These are phyloP conservation scores for Lactarius vividus DNA, from an alignment of 768 basidiomycete species.

Conservation along the genomic window DNA sequence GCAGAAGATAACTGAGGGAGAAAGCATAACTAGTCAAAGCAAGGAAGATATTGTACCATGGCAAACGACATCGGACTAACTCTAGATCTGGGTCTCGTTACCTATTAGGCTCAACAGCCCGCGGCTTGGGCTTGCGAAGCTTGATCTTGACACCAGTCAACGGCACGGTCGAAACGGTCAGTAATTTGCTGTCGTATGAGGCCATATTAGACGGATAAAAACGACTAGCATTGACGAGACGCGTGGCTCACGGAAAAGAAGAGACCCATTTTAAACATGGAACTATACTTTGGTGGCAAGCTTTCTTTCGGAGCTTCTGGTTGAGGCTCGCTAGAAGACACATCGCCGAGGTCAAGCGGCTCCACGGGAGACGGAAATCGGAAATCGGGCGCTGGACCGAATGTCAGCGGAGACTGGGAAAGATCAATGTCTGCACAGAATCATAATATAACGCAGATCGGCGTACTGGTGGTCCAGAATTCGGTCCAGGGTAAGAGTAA, in stretches of 20 bases:
- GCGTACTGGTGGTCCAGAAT: conserved; percentile 7
- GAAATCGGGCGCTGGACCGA: not conserved
- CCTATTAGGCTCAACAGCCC: not conserved
- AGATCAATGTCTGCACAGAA: not conserved
- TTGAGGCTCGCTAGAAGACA: not conserved
- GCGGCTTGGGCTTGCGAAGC: conserved; percentile 10
- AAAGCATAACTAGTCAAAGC: not conserved
- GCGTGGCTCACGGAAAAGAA: not conserved
- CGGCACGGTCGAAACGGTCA: not conserved
- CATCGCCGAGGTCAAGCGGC: not conserved
- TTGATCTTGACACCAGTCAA: conserved; percentile 20
- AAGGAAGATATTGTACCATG: not conserved
- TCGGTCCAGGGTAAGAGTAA: not conserved
- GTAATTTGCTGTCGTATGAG: conserved; percentile 8
- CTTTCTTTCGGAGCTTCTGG: not conserved
- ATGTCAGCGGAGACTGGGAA: conserved; percentile 17
- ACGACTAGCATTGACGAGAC: not conserved
- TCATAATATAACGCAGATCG: not conserved
- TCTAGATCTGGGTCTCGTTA: not conserved
- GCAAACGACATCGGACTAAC: not conserved
- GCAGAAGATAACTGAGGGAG: not conserved
- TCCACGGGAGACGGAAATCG: not conserved
- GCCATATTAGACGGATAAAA: not conserved
- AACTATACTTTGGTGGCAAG: not conserved
- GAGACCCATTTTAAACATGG: conserved; percentile 6